A percentile compares a stretch with the other conserved stretches of the same genome.
phyloP scores from a whole-genome alignment of 257 asterid species.

The Solanum paucissectum region DNA sequence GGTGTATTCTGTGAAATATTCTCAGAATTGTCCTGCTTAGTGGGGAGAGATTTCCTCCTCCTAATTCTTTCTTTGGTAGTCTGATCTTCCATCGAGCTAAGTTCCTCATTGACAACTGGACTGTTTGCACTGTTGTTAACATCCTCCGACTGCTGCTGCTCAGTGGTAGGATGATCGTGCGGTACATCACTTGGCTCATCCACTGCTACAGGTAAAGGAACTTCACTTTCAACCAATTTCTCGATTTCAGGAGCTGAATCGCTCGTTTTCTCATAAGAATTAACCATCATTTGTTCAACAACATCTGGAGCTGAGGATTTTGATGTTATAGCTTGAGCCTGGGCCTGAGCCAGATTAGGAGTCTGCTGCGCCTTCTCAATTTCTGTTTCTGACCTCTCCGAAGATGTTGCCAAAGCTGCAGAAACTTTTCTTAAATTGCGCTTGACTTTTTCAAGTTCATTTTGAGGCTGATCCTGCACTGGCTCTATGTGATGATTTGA shows the following conservation, averaged over 20 bases:
- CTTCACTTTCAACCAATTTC: neutral
- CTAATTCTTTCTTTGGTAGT: constrained; percentile 10
- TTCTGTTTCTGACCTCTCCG: constrained; percentile 46
- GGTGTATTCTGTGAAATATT: constrained; percentile 4
- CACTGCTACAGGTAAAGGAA: neutral
- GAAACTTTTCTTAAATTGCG: constrained; percentile 61
- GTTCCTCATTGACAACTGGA: constrained; percentile 10
- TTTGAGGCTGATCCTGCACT: constrained; percentile 15
- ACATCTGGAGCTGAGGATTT: constrained; percentile 25
- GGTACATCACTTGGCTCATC: neutral
- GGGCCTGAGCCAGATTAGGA: constrained; percentile 14
- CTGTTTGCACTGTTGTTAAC: neutral
- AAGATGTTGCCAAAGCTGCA: constrained; percentile 32
- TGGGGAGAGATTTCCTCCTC: constrained; percentile 32
- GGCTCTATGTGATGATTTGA: neutral
- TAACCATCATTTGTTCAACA: constrained; percentile 22
- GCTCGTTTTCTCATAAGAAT: constrained; percentile 9
- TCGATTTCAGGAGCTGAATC: constrained; percentile 5
- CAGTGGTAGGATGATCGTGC: neutral
- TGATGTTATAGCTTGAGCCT: neutral
- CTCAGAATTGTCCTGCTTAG: constrained; percentile 16
- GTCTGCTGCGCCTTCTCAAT: constrained; percentile 36
- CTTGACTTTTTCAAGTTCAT: constrained; percentile 62
- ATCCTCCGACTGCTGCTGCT: constrained; percentile 5
- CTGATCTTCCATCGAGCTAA: constrained; percentile 14